A percentile compares a stretch with the other conserved stretches of the same genome.
These are phyloP conservation scores for Phytophthora macrochlamydospora DNA, from an alignment of 352 stramenopile genomes.

Conservation along the genomic window DNA sequence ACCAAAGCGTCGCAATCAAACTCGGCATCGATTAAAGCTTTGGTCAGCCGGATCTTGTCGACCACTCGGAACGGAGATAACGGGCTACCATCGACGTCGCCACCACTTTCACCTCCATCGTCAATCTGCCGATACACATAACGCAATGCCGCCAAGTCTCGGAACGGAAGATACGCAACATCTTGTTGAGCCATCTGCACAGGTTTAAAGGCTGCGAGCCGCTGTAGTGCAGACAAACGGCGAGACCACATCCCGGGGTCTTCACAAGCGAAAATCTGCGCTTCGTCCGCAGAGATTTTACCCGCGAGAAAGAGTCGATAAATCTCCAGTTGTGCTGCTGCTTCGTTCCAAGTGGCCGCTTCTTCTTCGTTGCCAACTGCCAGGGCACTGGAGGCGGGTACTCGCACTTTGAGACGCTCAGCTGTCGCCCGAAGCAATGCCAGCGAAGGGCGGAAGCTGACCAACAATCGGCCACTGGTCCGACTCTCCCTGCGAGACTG, in stretches of 20 bases:
- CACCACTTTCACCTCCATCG: slow-evolving; percentile 21
- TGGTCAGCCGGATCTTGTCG: slow-evolving; percentile 81
- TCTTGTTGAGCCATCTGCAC: slow-evolving; percentile 4
- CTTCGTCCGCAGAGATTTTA: slow-evolving; percentile 61
- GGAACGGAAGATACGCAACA: slow-evolving; percentile 53
- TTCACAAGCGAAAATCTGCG: slow-evolving; percentile 68
- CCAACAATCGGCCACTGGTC: slow-evolving; percentile 28
- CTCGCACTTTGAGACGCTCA: slow-evolving; percentile 44
- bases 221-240: slow-evolving; percentile 57
- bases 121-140: slow-evolving; percentile 81
- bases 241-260: slow-evolving; percentile 69
- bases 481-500: slow-evolving; percentile 9
- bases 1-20: slow-evolving; percentile 77
- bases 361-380: slow-evolving; percentile 43
- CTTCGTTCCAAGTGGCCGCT: slow-evolving; percentile 32
- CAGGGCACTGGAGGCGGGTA: slow-evolving; percentile 56
- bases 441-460: slow-evolving; percentile 59
- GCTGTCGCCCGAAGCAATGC: slow-evolving; percentile 51
- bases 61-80: slow-evolving; percentile 70
- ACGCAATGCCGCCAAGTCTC: slow-evolving; percentile 49
- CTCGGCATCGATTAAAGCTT: slow-evolving; percentile 68
- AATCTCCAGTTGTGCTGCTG: slow-evolving; percentile 67
- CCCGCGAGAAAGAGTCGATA: slow-evolving; percentile 74
- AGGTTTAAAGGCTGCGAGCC: slow-evolving; percentile 33
- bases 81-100: slow-evolving; percentile 21